A percentile compares a stretch with the other conserved stretches of the same genome.
Evolutionary conservation across 192 early-diverging fungal species (phyloP).

Genomic region (Coemansia sp.): DNA sequence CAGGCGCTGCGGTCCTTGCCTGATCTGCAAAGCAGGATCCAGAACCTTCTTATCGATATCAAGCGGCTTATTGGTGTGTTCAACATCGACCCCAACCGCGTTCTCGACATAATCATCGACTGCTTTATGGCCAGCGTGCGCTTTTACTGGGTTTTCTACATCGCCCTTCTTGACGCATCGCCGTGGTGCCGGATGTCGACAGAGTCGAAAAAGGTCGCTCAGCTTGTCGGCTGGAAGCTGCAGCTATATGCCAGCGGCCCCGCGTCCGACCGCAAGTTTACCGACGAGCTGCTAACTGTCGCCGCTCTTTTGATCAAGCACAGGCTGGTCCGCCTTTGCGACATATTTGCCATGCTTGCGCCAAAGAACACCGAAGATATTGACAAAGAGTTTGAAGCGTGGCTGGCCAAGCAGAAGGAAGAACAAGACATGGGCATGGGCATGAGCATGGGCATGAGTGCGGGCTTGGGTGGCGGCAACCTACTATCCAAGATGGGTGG

Average conservation of each 20-base stretch:
- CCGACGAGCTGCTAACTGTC: slow-evolving; percentile 43
- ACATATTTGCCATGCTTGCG: slow-evolving; percentile 32
- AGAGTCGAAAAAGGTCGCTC: slow-evolving; percentile 38
- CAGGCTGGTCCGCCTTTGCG: slow-evolving; percentile 28
- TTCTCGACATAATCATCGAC: slow-evolving; percentile 44
- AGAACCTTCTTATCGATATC: slow-evolving; percentile 28
- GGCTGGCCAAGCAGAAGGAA: slow-evolving; percentile 29
- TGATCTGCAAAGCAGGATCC: slow-evolving; percentile 22
- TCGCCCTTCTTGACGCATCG: slow-evolving; percentile 46
- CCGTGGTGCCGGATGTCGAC: slow-evolving; percentile 35
- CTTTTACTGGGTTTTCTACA: slow-evolving; percentile 45
- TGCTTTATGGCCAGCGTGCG: slow-evolving; percentile 49
- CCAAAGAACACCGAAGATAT: slow-evolving; percentile 17
- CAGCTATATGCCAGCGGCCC: slow-evolving; percentile 36
- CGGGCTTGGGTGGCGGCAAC: slow-evolving; percentile 6
- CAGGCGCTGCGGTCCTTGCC: slow-evolving; percentile 23
- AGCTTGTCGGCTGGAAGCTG: slow-evolving; percentile 49
- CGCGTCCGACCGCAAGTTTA: slow-evolving; percentile 20
- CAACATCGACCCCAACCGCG: slow-evolving; percentile 48
- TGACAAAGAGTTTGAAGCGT: slow-evolving; percentile 26
- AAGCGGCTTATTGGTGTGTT: slow-evolving; percentile 46
- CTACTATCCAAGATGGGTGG: slow-evolving; percentile 35
- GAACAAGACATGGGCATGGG: slow-evolving; percentile 5
- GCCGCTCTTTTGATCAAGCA: slow-evolving; percentile 45
- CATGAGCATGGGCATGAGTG: slow-evolving; percentile 2